These are phyloP conservation scores for Brachypodium distachyon DNA, from an alignment of 202 grass and related monocot species.

Conservation along the genomic window DNA sequence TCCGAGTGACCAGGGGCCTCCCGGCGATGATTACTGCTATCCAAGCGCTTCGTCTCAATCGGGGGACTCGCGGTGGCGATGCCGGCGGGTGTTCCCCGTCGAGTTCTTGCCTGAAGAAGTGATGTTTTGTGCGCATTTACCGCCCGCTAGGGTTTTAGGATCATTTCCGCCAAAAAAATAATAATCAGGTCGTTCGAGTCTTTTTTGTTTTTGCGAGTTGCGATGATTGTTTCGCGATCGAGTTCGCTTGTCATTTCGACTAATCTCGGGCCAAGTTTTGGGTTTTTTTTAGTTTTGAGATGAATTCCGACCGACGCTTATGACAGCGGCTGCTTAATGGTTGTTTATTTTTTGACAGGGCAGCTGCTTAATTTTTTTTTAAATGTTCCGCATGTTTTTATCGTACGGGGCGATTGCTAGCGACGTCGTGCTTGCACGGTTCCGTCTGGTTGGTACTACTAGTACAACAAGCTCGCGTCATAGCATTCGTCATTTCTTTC, in stretches of 20 bases:
- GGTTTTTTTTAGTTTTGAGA: neutral
- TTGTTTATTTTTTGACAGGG: neutral
- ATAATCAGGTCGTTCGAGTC: neutral
- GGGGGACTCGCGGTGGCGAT: neutral
- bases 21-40: no score
- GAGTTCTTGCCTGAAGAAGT: neutral
- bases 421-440: constrained; percentile 19
- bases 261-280: neutral
- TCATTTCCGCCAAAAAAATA: neutral
- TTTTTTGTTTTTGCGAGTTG: neutral
- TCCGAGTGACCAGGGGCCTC: neutral
- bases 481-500: constrained; percentile 14
- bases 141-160: neutral
- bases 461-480: neutral
- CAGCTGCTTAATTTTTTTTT: no score
- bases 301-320: neutral
- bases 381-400: constrained; percentile 14
- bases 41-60: neutral
- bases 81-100: neutral
- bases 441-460: neutral
- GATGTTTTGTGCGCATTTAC: neutral
- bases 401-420: neutral
- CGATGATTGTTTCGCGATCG: neutral
- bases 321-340: neutral
- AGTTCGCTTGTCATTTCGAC: neutral